These are phyloP conservation scores for Apophysomyces variabilis DNA, from an alignment of 371 early-diverging fungal species.

Conservation along the genomic window DNA sequence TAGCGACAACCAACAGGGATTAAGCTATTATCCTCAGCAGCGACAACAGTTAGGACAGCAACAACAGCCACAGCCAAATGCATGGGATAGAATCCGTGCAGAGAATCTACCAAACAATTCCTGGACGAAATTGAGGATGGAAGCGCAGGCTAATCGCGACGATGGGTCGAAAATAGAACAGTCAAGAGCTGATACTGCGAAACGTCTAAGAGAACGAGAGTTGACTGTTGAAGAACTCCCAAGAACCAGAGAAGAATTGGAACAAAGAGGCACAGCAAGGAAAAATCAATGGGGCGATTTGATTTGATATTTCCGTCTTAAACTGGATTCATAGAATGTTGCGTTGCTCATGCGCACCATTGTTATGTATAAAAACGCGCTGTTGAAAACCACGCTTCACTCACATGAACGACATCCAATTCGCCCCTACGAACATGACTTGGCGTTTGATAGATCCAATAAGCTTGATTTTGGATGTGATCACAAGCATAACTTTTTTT, in stretches of 20 bases:
- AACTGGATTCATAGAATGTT: background rate
- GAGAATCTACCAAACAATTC: conserved; percentile 44
- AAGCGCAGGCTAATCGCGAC: conserved; percentile 37
- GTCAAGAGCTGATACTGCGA: conserved; percentile 26
- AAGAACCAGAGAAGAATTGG: conserved; percentile 48
- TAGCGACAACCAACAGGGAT: background rate
- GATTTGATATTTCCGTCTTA: conserved; percentile 14
- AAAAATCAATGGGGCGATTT: conserved; percentile 52
- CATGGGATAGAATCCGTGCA: conserved; percentile 52
- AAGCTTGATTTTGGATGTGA: too few relatives aligned
- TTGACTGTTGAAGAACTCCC: conserved; percentile 35
- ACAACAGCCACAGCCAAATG: conserved; percentile 26
- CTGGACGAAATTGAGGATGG: conserved; percentile 44
- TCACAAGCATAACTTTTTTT: too few relatives aligned
- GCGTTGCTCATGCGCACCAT: too few relatives aligned
- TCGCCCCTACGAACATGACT: too few relatives aligned
- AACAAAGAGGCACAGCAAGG: conserved; percentile 24
- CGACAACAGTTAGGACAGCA: conserved; percentile 17
- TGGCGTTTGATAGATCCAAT: too few relatives aligned
- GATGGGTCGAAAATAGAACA: conserved; percentile 21
- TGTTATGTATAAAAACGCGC: too few relatives aligned
- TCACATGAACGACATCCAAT: too few relatives aligned
- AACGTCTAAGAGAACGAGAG: conserved; percentile 28
- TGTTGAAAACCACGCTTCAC: too few relatives aligned
- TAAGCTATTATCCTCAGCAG: conserved; percentile 12